Conservation (phyloP, 1,139 yeast species). For the Hyphopichia khmerensis region DNA sequence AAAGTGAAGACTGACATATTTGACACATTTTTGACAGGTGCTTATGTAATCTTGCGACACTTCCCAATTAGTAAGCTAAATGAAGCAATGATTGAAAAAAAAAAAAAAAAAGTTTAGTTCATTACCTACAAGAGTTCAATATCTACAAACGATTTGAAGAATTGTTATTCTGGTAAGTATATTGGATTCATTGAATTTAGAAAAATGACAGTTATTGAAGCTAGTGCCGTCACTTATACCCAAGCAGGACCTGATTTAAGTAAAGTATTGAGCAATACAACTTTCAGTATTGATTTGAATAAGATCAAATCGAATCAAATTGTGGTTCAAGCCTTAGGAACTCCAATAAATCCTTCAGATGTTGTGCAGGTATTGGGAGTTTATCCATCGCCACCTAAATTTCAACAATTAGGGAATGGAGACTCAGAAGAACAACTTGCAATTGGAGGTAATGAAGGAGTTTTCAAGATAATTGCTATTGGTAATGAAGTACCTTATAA, state of each 20-base stretch:
- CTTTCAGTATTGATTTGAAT: slow-evolving; percentile 34
- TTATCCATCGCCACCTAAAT: slow-evolving; percentile 80
- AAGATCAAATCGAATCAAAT: slow-evolving; percentile 39
- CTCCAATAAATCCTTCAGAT: slow-evolving; percentile 92
- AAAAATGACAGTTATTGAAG: slow-evolving; percentile 10
- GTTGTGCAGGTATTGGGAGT: slow-evolving; percentile 91
- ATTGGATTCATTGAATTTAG: too few species aligned
- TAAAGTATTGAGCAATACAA: slow-evolving; percentile 13
- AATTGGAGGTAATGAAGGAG: slow-evolving; percentile 68
- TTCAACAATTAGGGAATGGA: slow-evolving; percentile 21
- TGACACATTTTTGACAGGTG: too few species aligned
- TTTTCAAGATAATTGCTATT: slow-evolving; percentile 23
- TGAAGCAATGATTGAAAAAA: too few species aligned
- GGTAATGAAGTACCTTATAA: slow-evolving; percentile 18
- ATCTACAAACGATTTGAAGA: too few species aligned
- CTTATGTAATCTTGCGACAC: too few species aligned
- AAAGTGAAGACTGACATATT: too few species aligned
- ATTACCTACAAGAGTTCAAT: too few species aligned
- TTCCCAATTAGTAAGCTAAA: too few species aligned
- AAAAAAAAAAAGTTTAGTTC: too few species aligned
- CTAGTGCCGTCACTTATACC: slow-evolving; percentile 25
- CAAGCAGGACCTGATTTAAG: slow-evolving; percentile 14
- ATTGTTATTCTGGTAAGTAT: too few species aligned
- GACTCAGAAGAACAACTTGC: slow-evolving; percentile 45
- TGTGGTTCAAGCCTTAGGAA: slow-evolving; percentile 61